Base-by-base conservation (phyloP, 768 basidiomycete genomes). In the Mycena capillaripes region DNA sequence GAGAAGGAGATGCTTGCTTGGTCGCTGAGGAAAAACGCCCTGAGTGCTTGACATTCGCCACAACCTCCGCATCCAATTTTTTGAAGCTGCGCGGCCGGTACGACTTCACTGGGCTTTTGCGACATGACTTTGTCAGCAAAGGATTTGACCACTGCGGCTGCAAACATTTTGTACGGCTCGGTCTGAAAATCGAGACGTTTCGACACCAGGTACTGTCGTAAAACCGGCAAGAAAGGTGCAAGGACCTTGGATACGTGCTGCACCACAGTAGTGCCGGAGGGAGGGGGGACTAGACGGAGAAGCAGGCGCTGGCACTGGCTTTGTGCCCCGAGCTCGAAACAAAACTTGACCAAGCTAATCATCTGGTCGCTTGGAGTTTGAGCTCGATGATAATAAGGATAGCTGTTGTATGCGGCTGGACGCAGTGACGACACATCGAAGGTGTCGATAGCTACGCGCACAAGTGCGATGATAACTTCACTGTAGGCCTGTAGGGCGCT, bases 81-180 rank as follows among this genome's bases (percentile, higher is more conserved):
- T 19, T 72, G 52, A 5, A 66, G 52, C 63, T 66, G 46, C 44
- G 56, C 70, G 3, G 10, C 44, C 14, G 72, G 59, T 11, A 72
- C 56, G 16, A 42, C 56, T 19, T 70, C 56, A 7, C 25, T 56
- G 10, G 75, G 75, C 60, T 74, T 76, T 12, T 63, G 57, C 4
- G 32, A 42, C 58, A 76, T 64, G 21, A 76, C 70, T 16, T 72
- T 36, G 27, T 70, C 66, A 2, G 73, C 59, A 25, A 68, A 76
- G 4, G 55, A 59, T 30, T 65, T 69, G 65, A 74, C 55, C 10
- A 76, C 73, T 25, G 70, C 67, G 14, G 59, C 73, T 7, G 70
- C 66, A 34, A 76, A 71, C 36, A n/a, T 67, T 23, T 50, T 63
- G 60, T 62, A 74, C 46, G 73, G 75, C 9, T 65, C 68, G 2